Conservation (phyloP, 352 stramenopile species). For the Globisporangium radiosum region DNA sequence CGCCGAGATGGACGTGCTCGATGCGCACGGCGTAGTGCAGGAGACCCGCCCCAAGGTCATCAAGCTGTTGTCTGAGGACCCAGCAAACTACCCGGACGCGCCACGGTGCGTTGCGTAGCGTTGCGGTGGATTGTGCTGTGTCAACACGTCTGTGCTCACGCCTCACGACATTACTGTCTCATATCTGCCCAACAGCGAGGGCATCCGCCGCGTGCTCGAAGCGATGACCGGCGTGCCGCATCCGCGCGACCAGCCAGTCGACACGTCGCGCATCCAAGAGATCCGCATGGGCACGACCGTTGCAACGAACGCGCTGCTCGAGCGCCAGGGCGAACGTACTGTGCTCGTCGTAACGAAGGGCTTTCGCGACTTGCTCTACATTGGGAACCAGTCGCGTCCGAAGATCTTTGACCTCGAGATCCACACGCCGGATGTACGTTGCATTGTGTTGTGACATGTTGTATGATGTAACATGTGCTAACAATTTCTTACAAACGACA, state of each 20-base stretch:
- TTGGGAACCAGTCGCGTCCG: conserved; percentile 97
- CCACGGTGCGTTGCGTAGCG: conserved; percentile 56
- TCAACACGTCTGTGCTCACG: neutral
- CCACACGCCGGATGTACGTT: conserved; percentile 70
- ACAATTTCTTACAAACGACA: neutral
- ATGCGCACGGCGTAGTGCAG: conserved; percentile 37
- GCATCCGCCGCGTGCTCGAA: conserved; percentile 94
- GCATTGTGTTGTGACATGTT: neutral
- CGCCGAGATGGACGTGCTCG: conserved; percentile 85
- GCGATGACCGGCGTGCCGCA: conserved; percentile 87
- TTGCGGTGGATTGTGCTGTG: neutral
- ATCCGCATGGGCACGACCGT: conserved; percentile 98
- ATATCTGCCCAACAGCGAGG: conserved; percentile 41
- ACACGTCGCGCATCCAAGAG: conserved; percentile 89
- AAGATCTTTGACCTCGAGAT: conserved; percentile 98
- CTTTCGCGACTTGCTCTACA: conserved; percentile 96
- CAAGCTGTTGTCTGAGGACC: conserved; percentile 98
- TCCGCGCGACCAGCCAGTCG: conserved; percentile 74
- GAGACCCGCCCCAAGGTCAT: conserved; percentile 79
- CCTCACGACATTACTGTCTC: neutral
- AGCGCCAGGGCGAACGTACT: conserved; percentile 93
- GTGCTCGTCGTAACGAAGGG: conserved; percentile 94
- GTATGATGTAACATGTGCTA: conserved; percentile 1
- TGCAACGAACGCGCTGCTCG: conserved; percentile 98
- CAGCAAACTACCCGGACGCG: conserved; percentile 96